Percentiles rank a stretch among this genome's conserved stretches.
Conservation (phyloP, 2,329 filamentous ascomycete species). For the Emergomyces pasteurianus region DNA sequence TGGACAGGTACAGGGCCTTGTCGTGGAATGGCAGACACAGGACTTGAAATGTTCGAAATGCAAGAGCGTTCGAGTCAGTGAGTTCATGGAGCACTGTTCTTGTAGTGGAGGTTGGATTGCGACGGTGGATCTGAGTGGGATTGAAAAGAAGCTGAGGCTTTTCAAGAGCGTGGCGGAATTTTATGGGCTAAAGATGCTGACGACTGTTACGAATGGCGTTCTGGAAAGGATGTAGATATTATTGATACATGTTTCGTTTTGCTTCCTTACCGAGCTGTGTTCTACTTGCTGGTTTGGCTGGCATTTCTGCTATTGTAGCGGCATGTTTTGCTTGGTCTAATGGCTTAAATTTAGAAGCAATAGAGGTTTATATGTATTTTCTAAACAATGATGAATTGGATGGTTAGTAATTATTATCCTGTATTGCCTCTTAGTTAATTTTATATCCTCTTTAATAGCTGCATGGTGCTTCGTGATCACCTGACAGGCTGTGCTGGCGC, state of each 20-base stretch:
- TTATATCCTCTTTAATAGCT: too few relatives aligned
- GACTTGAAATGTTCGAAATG: constrained; percentile 78
- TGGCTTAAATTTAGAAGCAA: not conserved
- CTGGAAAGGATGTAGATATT: constrained; percentile 34
- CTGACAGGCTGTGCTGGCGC: not conserved
- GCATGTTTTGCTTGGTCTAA: not conserved
- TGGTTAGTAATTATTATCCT: too few relatives aligned
- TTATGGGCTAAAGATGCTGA: constrained; percentile 73
- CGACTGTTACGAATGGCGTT: constrained; percentile 58
- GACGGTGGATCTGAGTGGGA: constrained; percentile 54
- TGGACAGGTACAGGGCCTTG: constrained; percentile 58
- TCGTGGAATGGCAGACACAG: constrained; percentile 75
- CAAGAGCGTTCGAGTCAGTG: constrained; percentile 58
- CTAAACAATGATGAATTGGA: not conserved
- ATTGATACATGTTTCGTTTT: constrained; percentile 10
- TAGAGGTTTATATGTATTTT: not conserved
- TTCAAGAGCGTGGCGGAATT: constrained; percentile 63
- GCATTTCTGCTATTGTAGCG: not conserved
- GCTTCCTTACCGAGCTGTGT: not conserved
- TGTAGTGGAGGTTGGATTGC: constrained; percentile 79
- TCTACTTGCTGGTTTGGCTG: too few relatives aligned
- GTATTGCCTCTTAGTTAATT: not conserved
- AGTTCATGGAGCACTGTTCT: constrained; percentile 93
- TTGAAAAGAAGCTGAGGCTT: constrained; percentile 54
- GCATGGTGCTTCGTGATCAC: not conserved